Base-by-base conservation (phyloP, 495 filamentous ascomycete species). In the Aspergillus coremiiformis region DNA sequence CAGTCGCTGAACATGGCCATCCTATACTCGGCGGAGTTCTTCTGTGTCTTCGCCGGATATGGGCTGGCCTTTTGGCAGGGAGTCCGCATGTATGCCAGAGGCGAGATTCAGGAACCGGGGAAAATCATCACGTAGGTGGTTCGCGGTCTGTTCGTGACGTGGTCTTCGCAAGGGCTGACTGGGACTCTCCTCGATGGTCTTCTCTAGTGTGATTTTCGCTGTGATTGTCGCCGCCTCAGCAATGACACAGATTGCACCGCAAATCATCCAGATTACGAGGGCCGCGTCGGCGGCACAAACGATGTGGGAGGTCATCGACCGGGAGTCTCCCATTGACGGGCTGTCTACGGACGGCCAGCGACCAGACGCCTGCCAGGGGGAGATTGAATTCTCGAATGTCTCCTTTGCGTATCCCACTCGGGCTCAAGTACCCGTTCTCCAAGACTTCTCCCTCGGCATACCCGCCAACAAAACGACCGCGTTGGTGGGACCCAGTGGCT, bases 331-430 rank as follows among this genome's bases (percentile, higher is more conserved):
- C 4, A 68, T 77, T 47, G 64, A 76, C 57, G 63, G 67, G 0
- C 65, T 68, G 32, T 68, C 67, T 9, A 47, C 61, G 5, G 55
- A 64, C 10, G 69, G 71, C 5, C 23, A 56, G 14, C 50, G 41
- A 7, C 45, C 55, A 41, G 20, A 45, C 6, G 39, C 5, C 8
- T 46, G 47, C 20, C 2, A 22, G 17, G 75, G 75, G 11, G 70
- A 82, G 24, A 77, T 86, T 42, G 71, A 77, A 2, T 64, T 84
- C 12, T 62, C 68, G 45, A 69, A 80, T 47, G 64, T 86, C 44
- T 75, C 74, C 26, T 85, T 85, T 58, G 71, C 77, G 76, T 83
- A 83, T 59, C 69, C 72, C 4, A 58, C 74, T 7, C 66, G 78
- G 0, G 67, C 69, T 0, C 54, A 64, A 11, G 53, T 62, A 5